Evolutionary conservation across 2,329 filamentous ascomycete genomes (phyloP), one percentile per base, ranked within the genome.

Genomic region (Fusarium stilboides): DNA sequence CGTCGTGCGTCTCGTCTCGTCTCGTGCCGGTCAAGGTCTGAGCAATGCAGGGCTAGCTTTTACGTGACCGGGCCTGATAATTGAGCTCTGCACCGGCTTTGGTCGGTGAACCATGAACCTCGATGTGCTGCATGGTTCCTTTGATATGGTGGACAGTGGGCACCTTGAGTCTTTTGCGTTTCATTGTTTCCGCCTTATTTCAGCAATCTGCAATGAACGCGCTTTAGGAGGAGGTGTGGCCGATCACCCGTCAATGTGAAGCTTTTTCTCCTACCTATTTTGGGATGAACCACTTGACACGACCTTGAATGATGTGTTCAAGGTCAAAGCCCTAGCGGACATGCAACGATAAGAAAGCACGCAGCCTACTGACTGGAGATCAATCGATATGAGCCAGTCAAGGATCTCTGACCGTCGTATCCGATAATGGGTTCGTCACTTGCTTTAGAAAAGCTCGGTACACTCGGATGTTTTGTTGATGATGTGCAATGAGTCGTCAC

Each of bases 21-120:
- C 63, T 72, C 57, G 69, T 72, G 66, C 67, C 59, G 50, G 63
- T 66, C 67, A 69, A 65, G 50, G 63, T 66, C 67, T 66, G 62
- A 63, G 57, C 53, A 63, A 53, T 72, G 58, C 57, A 70, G 63
- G 51, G 64, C 49, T 62, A 34, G 28, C 49, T 33, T 58, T 26
- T 42, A 50, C 49, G 54, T 64, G 52, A 61, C 65, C 69, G 57
- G 65, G 47, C 65, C 66, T 70, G 61, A 62, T 26, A 63, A 46
- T 69, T 73, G 71, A 69, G 57, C 49, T 72, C 49, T 57, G 43
- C 49, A 40, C 53, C 43, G 58, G 42, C 26, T 58, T 61, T 40
- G 42, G 59, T 70, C 55, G 59, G 65, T 57, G 49, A 47, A 14
- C 26, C 15, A 15, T 20, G 14, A 42, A 7, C 19, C n/a, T 22